phyloP scores from a whole-genome alignment of 1,139 yeast genomes.

The Geotrichum candidum region DNA sequence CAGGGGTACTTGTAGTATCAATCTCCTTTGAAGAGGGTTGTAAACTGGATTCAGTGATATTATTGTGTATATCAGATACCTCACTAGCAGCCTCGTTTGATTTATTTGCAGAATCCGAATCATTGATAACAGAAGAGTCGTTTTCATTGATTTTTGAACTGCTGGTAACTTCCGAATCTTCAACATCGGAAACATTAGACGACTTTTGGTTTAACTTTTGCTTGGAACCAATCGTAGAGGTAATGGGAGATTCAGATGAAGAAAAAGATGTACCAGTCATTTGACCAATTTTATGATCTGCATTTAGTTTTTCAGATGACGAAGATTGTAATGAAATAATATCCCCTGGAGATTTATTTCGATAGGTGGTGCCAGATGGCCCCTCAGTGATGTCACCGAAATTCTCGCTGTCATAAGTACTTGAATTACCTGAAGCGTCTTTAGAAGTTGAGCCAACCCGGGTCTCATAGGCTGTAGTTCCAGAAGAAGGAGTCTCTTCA shows the following conservation, averaged over 20 bases:
- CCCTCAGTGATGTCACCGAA: neutral
- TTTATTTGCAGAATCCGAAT: neutral
- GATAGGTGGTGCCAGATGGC: conserved; percentile 10
- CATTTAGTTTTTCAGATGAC: neutral
- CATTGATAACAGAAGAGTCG: neutral
- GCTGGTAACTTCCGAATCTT: neutral
- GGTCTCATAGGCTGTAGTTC: neutral
- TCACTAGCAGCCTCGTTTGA: neutral
- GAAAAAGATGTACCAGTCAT: neutral
- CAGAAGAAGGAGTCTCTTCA: neutral
- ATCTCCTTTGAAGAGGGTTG: neutral
- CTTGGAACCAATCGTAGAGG: neutral
- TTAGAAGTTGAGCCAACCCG: neutral
- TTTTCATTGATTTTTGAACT: neutral
- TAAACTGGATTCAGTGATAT: neutral
- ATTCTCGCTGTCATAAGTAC: neutral
- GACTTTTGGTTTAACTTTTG: neutral
- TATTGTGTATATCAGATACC: neutral
- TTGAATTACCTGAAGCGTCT: neutral
- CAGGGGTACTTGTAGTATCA: neutral
- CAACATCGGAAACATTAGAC: neutral
- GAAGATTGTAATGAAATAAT: neutral
- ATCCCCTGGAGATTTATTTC: neutral
- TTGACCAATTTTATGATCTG: neutral
- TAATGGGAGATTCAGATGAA: neutral